Percentiles rank a stretch among this genome's conserved stretches.
Evolutionary conservation across 2,329 filamentous ascomycete genomes (phyloP).

Genomic region (Arthrobotrys musiformis): DNA sequence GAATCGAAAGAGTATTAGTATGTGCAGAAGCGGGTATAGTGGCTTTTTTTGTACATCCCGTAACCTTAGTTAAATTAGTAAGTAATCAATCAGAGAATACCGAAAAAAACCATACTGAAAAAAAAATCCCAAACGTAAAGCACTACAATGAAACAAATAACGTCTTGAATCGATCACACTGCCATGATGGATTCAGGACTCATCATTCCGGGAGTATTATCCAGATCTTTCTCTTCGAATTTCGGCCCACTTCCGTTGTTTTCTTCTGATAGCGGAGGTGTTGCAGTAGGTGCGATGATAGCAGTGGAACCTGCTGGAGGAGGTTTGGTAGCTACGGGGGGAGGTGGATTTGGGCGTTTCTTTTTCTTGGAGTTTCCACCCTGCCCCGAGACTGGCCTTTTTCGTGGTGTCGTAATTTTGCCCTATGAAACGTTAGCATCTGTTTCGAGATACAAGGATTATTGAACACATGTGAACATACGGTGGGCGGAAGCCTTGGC

Average conservation of each 20-base stretch:
- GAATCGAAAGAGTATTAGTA: slow-evolving; percentile 6
- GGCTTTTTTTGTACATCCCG: slow-evolving; percentile 18
- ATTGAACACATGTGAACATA: slow-evolving; percentile 63
- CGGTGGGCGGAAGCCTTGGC: slow-evolving; percentile 70
- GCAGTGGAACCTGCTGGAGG: slow-evolving; percentile 61
- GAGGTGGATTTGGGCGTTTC: slow-evolving; percentile 77
- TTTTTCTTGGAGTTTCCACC: slow-evolving; percentile 87
- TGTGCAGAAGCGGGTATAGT: slow-evolving; percentile 20
- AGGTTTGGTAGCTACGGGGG: slow-evolving; percentile 64
- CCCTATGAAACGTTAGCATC: slow-evolving; percentile 67
- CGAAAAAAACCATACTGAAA: background rate
- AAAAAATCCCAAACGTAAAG: slow-evolving; percentile 13
- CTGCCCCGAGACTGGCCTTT: slow-evolving; percentile 82
- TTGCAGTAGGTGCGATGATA: slow-evolving; percentile 57
- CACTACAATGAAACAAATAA: slow-evolving; percentile 9
- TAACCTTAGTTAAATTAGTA: slow-evolving; percentile 21
- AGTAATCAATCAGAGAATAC: slow-evolving; percentile 9
- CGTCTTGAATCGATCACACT: slow-evolving; percentile 34
- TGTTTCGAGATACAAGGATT: slow-evolving; percentile 63
- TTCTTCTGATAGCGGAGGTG: slow-evolving; percentile 58
- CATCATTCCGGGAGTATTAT: slow-evolving; percentile 77
- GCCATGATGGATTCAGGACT: slow-evolving; percentile 79
- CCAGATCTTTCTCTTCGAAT: slow-evolving; percentile 75
- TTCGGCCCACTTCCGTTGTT: slow-evolving; percentile 62
- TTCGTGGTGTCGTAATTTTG: slow-evolving; percentile 86